phyloP scores from a whole-genome alignment of 2,329 filamentous ascomycete species.

The Emergomyces pasteurianus region DNA sequence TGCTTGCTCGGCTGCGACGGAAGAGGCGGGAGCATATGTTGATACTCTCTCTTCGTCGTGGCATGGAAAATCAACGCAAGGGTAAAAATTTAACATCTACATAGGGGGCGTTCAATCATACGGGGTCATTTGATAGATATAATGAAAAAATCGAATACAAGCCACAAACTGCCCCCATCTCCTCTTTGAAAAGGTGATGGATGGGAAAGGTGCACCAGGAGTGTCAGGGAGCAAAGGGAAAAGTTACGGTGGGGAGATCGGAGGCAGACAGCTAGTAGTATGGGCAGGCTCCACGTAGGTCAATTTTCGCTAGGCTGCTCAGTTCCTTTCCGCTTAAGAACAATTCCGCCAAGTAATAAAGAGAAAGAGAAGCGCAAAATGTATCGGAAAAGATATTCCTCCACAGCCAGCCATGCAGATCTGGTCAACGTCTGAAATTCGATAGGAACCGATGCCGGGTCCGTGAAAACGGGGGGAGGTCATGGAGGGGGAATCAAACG shows the following conservation, averaged over 20 bases:
- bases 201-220: background rate
- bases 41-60: background rate
- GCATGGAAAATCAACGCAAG: constrained; percentile 1
- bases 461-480: background rate
- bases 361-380: background rate
- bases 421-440: background rate
- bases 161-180: background rate
- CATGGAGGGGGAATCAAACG: background rate
- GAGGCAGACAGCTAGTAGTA: background rate
- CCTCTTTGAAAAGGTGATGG: background rate
- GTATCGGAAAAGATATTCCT: background rate
- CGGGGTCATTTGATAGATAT: constrained; percentile 1
- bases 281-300: background rate
- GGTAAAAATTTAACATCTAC: constrained; percentile 8
- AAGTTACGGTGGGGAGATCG: background rate
- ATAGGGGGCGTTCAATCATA: constrained; percentile 4
- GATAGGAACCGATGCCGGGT: background rate
- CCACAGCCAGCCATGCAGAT: background rate
- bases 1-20: background rate
- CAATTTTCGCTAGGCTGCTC: background rate
- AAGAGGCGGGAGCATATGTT: background rate
- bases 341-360: background rate
- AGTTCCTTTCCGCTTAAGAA: background rate
- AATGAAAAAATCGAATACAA: background rate
- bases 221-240: background rate